phyloP scores from a whole-genome alignment of 306 rosid species.

The Medicago ruthenica region DNA sequence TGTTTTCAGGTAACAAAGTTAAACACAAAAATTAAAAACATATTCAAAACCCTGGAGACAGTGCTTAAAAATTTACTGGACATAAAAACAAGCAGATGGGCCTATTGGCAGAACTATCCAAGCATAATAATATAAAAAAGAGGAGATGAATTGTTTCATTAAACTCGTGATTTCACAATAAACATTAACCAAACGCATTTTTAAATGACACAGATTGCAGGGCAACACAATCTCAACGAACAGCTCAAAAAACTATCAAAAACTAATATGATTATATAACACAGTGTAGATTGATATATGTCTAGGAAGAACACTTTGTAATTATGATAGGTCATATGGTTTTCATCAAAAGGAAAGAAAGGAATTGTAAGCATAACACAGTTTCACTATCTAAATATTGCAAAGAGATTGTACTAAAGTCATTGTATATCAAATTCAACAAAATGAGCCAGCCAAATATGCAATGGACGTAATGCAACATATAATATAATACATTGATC shows the following conservation, averaged over 20 bases:
- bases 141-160: not conserved
- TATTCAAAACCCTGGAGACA: too few relatives aligned
- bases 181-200: slow-evolving; percentile 2
- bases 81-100: not conserved
- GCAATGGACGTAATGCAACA: not conserved
- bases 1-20: slow-evolving; percentile 9
- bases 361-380: slow-evolving; percentile 25
- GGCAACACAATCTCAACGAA: slow-evolving; percentile 31
- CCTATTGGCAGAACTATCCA: slow-evolving; percentile 9
- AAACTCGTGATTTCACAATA: slow-evolving; percentile 2
- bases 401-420: not conserved
- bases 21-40: not conserved
- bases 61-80: not conserved
- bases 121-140: slow-evolving; percentile 11
- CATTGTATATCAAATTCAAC: slow-evolving; percentile 11
- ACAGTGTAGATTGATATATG: not conserved
- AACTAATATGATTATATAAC: not conserved
- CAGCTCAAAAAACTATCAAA: slow-evolving; percentile 2
- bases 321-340: slow-evolving; percentile 6
- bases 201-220: not conserved
- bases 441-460: slow-evolving; percentile 24
- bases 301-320: not conserved
- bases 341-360: not conserved
- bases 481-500: slow-evolving; percentile 19
- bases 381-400: slow-evolving; percentile 18